phyloP scores from a whole-genome alignment of 108 stramenopile species.

The Cyclotella sp. region DNA sequence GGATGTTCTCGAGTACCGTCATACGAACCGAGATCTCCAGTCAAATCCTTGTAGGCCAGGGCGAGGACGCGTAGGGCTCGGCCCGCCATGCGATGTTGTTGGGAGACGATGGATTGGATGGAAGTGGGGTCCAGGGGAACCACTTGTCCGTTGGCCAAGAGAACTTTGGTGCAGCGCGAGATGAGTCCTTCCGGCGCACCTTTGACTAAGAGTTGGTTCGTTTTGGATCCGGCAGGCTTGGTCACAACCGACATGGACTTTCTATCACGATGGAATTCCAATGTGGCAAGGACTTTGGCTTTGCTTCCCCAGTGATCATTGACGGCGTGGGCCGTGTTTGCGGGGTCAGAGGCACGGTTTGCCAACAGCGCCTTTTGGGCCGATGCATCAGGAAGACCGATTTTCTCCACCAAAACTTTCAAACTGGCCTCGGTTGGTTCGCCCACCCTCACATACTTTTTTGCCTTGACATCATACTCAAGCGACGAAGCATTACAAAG shows the following conservation, averaged over 20 bases:
- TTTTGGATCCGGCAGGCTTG: conserved; percentile 20
- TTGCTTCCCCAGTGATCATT: conserved; percentile 41
- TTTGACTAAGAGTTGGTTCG: conserved; percentile 80
- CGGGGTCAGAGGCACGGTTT: conserved; percentile 38
- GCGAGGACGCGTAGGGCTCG: conserved; percentile 78
- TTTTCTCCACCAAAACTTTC: conserved; percentile 78
- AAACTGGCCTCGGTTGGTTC: conserved; percentile 89
- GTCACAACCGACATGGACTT: conserved; percentile 52
- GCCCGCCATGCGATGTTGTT: conserved; percentile 59
- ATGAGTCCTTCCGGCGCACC: conserved; percentile 86
- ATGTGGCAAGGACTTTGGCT: conserved; percentile 59
- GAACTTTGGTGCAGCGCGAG: conserved; percentile 67
- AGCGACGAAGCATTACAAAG: conserved; percentile 42
- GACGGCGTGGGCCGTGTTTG: conserved; percentile 49
- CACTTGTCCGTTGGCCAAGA: conserved; percentile 55
- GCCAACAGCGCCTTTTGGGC: conserved; percentile 22
- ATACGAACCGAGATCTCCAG: conserved; percentile 42
- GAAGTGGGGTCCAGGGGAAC: conserved; percentile 51
- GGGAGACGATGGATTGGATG: conserved; percentile 36
- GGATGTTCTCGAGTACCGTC: conserved; percentile 43
- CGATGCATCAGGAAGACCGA: conserved; percentile 55
- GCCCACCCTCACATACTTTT: conserved; percentile 68
- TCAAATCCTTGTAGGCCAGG: conserved; percentile 63
- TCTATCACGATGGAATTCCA: conserved; percentile 76
- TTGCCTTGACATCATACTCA: conserved; percentile 49